phyloP scores from a whole-genome alignment of 2,329 filamentous ascomycete genomes.

The Sporothrix dimorphospora region DNA sequence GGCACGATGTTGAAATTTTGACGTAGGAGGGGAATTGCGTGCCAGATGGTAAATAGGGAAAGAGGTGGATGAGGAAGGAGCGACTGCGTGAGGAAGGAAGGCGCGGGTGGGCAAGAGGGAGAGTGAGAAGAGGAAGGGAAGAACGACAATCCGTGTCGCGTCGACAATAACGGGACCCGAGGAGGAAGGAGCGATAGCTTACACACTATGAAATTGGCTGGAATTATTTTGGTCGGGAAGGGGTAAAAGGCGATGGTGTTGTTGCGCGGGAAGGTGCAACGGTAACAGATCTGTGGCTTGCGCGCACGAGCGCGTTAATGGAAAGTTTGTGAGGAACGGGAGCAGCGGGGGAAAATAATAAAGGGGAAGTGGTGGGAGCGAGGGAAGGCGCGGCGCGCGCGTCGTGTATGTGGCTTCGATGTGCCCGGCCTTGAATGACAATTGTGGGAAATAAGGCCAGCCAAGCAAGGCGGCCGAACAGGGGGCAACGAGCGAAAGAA shows the following conservation, averaged over 20 bases:
- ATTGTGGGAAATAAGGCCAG: conserved; percentile 5
- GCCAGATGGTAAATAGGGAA: neutral
- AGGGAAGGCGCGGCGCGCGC: conserved; percentile 16
- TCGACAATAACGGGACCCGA: conserved; percentile 33
- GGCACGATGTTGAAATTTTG: neutral
- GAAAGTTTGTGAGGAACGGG: neutral
- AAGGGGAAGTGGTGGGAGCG: neutral
- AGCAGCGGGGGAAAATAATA: conserved; percentile 11
- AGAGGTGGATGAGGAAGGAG: conserved; percentile 16
- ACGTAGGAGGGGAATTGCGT: conserved; percentile 1
- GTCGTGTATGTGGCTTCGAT: conserved; percentile 12
- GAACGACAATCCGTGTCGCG: conserved; percentile 33
- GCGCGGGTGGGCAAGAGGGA: neutral
- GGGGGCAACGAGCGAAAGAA: neutral
- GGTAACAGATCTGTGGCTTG: conserved; percentile 23
- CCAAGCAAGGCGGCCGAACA: conserved; percentile 16
- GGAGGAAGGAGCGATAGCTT: conserved; percentile 30
- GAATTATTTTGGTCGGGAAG: conserved; percentile 17
- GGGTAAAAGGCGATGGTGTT: conserved; percentile 6
- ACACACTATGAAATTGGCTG: conserved; percentile 28
- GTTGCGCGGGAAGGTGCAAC: conserved; percentile 19
- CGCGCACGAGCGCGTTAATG: conserved; percentile 24
- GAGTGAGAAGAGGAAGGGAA: conserved; percentile 26
- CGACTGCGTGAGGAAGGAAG: conserved; percentile 18
- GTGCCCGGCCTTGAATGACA: neutral